Conservation (phyloP, 176 grass and related monocot genomes). For the Eragrostis nindensis region DNA sequence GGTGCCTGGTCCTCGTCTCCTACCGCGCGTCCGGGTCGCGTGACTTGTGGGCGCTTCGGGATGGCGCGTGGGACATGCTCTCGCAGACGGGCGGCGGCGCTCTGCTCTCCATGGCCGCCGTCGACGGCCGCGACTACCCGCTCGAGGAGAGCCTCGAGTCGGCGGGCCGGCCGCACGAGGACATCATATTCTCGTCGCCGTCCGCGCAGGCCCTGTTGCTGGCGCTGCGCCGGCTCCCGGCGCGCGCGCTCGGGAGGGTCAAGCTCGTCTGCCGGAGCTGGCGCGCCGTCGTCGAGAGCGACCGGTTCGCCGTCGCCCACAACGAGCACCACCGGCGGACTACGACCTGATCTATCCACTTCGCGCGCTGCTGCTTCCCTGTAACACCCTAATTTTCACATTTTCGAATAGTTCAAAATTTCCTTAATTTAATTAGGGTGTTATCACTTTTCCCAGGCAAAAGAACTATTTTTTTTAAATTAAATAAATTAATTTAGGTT, state of each 20-base stretch:
- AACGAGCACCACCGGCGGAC: background rate
- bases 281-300: background rate
- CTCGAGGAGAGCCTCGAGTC: background rate
- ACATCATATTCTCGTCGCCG: background rate
- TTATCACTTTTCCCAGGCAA: too few species aligned
- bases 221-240: background rate
- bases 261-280: conserved; percentile 11
- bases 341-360: background rate
- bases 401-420: too few species aligned
- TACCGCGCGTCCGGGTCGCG: too few species aligned
- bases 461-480: too few species aligned
- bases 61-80: background rate
- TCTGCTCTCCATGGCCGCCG: too few species aligned
- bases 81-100: background rate
- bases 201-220: background rate
- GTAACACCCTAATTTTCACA: too few species aligned
- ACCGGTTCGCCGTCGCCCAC: background rate
- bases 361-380: too few species aligned
- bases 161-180: background rate
- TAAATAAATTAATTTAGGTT: too few species aligned
- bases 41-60: too few species aligned
- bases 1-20: background rate
- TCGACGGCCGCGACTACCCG: too few species aligned
- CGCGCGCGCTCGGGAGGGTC: background rate
- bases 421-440: too few species aligned